phyloP scores from a whole-genome alignment of 2,329 filamentous ascomycete genomes.

The Colletotrichum sp. region DNA sequence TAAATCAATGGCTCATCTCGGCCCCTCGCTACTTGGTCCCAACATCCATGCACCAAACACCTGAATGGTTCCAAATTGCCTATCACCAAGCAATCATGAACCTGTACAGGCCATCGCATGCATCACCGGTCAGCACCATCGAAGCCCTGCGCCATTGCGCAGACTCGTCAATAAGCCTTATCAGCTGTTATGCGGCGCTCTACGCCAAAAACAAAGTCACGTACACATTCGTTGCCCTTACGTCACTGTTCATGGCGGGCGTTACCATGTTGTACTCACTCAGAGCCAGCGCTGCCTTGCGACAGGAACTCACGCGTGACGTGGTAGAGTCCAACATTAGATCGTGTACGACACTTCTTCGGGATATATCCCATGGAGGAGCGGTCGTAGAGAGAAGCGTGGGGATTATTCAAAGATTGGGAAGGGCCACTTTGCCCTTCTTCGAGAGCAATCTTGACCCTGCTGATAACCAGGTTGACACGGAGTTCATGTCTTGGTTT shows the following conservation, averaged over 20 bases:
- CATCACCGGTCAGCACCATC: conserved; percentile 8
- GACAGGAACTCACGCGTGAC: neutral
- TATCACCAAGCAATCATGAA: conserved; percentile 29
- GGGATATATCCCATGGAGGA: neutral
- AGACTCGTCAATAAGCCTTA: conserved; percentile 23
- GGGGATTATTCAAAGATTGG: neutral
- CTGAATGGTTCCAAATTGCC: conserved; percentile 32
- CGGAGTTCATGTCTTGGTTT: conserved; percentile 29
- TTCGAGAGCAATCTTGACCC: neutral
- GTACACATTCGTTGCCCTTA: conserved; percentile 31
- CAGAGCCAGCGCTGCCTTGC: conserved; percentile 23
- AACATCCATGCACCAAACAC: conserved; percentile 27
- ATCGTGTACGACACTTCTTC: neutral
- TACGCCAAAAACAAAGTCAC: conserved; percentile 31
- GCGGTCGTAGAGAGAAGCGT: neutral
- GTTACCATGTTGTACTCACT: conserved; percentile 32
- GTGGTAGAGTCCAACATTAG: conserved; percentile 4
- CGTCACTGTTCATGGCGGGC: conserved; percentile 31
- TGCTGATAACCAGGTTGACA: conserved; percentile 19
- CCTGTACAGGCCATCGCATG: conserved; percentile 28
- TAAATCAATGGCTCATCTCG: conserved; percentile 28
- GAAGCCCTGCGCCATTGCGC: conserved; percentile 18
- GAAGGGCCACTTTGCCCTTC: conserved; percentile 11
- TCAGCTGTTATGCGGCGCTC: conserved; percentile 23
- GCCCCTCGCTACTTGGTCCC: conserved; percentile 27